Conservation (phyloP, 1,139 yeast species). For the Candida freyschussii region DNA sequence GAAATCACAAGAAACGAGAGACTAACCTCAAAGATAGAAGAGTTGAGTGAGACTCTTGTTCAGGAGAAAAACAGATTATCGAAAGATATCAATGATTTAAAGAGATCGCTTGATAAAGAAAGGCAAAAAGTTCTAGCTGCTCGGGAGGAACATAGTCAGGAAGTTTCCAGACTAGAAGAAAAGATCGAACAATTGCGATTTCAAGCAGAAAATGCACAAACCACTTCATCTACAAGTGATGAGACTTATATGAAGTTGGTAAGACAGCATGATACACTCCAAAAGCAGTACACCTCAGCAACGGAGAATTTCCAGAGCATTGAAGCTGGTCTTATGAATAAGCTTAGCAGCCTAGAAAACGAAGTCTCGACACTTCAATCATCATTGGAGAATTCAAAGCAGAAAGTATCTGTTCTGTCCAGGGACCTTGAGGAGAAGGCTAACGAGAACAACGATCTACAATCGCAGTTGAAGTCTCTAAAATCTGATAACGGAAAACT, state of each 20-base stretch:
- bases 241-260: constrained; percentile 29
- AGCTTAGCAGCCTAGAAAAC: constrained; percentile 41
- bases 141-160: constrained; percentile 39
- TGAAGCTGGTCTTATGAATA: constrained; percentile 47
- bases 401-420: constrained; percentile 18
- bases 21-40: constrained; percentile 36
- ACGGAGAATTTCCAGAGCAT: constrained; percentile 65
- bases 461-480: constrained; percentile 13
- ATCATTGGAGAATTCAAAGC: constrained; percentile 10
- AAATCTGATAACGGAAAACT: constrained; percentile 18
- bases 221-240: constrained; percentile 22
- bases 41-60: constrained; percentile 35
- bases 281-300: constrained; percentile 65
- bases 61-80: constrained; percentile 38
- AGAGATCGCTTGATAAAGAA: constrained; percentile 28
- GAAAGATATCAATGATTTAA: constrained; percentile 26
- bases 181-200: constrained; percentile 38
- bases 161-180: constrained; percentile 38
- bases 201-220: constrained; percentile 35
- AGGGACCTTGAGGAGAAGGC: constrained; percentile 23
- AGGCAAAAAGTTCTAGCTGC: constrained; percentile 22
- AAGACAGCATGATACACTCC: constrained; percentile 48
- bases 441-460: constrained; percentile 16
- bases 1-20: constrained; percentile 32
- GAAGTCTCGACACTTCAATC: constrained; percentile 8